Percentiles rank a stretch among this genome's conserved stretches.
Conservation (phyloP, 106 monocot genomes). For the Alisma plantagoaquatica region DNA sequence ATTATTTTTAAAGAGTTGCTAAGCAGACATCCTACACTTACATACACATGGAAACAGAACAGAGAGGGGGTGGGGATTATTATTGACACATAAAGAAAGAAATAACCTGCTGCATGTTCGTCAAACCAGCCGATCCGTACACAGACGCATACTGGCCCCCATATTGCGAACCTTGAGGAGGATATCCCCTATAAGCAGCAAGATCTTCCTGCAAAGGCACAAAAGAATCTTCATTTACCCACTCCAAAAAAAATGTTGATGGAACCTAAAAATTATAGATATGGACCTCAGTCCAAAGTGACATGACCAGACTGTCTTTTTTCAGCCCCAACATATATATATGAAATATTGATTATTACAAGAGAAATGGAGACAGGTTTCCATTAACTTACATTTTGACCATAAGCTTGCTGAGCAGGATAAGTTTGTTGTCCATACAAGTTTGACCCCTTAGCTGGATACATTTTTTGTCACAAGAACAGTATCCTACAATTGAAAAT, state of each 20-base stretch:
- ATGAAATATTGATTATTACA: not conserved
- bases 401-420: conserved; percentile 54
- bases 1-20: not conserved
- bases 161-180: conserved; percentile 56
- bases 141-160: conserved; percentile 61
- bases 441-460: conserved; percentile 61
- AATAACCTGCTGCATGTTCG: conserved; percentile 47
- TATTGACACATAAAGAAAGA: not conserved
- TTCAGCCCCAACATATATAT: conserved; percentile 14
- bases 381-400: conserved; percentile 46
- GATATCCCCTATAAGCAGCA: conserved; percentile 36
- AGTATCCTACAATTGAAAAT: too few relatives aligned
- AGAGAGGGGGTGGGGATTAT: not conserved
- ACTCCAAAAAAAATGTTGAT: conserved; percentile 19
- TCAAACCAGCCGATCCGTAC: conserved; percentile 57
- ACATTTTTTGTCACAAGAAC: too few relatives aligned
- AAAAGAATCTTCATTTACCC: conserved; percentile 18
- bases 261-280: too few relatives aligned
- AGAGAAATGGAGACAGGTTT: too few relatives aligned
- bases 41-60: not conserved
- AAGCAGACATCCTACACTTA: not conserved
- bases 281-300: too few relatives aligned
- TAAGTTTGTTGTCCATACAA: conserved; percentile 65
- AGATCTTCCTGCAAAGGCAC: conserved; percentile 26
- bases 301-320: conserved; percentile 24